A percentile compares a stretch with the other conserved stretches of the same genome.
phyloP scores from a whole-genome alignment of 2,329 filamentous ascomycete species.

The Ophiostoma ips region DNA sequence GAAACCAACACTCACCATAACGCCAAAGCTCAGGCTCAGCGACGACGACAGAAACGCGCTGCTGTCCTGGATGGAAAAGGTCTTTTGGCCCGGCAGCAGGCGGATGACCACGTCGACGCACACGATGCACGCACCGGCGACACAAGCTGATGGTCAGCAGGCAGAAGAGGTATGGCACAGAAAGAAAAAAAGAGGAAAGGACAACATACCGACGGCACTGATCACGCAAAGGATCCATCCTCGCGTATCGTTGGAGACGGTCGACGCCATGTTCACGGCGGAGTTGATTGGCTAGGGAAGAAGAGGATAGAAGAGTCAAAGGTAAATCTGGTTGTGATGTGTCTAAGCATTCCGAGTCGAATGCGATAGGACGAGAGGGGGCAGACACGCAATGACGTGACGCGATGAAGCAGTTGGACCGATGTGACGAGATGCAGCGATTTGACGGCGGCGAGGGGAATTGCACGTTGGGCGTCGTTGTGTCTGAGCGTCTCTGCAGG shows the following conservation, averaged over 20 bases:
- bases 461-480: too few species aligned
- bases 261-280: conserved; percentile 7
- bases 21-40: conserved; percentile 83
- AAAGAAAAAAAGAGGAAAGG: conserved; percentile 5
- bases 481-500: too few species aligned
- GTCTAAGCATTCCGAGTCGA: too few species aligned
- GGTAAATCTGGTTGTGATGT: background rate
- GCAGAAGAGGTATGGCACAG: background rate
- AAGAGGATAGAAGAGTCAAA: too few species aligned
- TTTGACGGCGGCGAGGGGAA: too few species aligned
- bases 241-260: conserved; percentile 63
- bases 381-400: too few species aligned
- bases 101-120: conserved; percentile 71
- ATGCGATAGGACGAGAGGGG: too few species aligned
- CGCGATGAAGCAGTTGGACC: too few species aligned
- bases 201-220: conserved; percentile 56
- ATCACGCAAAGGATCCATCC: conserved; percentile 90
- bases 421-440: too few species aligned
- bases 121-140: conserved; percentile 70
- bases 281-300: too few species aligned
- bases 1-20: conserved; percentile 55
- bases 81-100: conserved; percentile 54
- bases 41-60: conserved; percentile 78
- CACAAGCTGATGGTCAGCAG: conserved; percentile 34
- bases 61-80: conserved; percentile 82